Percentiles rank a stretch among this genome's conserved stretches.
phyloP scores from a whole-genome alignment of 108 stramenopile genomes.

The Hondaea fermentalgiana region DNA sequence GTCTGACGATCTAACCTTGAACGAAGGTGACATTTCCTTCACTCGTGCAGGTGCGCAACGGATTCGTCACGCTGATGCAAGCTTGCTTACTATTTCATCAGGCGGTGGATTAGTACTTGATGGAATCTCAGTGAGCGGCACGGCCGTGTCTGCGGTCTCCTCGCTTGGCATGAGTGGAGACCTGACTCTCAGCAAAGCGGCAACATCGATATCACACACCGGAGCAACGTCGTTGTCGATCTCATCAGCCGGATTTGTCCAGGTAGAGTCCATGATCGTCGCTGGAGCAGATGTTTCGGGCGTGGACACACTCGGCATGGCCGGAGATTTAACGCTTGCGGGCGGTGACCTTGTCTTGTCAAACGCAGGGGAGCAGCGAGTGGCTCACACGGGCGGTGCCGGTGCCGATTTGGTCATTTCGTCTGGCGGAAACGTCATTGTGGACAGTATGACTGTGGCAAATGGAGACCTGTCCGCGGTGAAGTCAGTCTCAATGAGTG shows the following conservation, averaged over 20 bases:
- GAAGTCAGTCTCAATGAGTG: background rate
- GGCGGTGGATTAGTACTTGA: background rate
- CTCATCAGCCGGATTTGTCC: background rate
- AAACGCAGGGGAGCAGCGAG: background rate
- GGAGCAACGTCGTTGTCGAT: background rate
- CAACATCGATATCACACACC: background rate
- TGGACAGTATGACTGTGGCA: background rate
- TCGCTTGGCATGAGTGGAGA: background rate
- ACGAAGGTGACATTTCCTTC: background rate
- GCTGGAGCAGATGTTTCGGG: background rate
- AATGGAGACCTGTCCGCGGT: background rate
- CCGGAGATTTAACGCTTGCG: background rate
- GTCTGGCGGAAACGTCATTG: background rate
- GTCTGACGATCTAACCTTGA: background rate
- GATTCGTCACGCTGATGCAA: background rate
- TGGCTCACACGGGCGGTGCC: background rate
- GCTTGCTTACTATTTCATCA: background rate
- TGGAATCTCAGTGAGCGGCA: background rate
- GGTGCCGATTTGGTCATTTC: background rate
- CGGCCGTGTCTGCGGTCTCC: background rate
- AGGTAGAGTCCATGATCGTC: background rate
- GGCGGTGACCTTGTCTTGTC: background rate
- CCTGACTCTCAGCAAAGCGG: background rate
- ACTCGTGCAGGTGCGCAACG: background rate
- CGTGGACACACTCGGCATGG: background rate